Evolutionary conservation across 345 rosid species (phyloP).

Genomic region (Pistacia vera): DNA sequence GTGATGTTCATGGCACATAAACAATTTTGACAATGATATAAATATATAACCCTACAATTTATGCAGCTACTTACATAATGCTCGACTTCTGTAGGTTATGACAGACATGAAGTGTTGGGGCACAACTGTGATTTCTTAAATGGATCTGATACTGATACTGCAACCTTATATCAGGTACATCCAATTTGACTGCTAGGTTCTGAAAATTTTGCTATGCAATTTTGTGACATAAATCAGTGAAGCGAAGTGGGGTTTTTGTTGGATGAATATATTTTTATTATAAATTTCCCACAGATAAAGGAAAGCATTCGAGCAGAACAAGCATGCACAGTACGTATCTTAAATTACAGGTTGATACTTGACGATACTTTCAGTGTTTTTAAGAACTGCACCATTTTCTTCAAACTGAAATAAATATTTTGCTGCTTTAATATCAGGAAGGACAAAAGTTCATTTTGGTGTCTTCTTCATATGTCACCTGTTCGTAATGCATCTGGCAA

Average conservation of each 20-base stretch:
- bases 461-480: slow-evolving; percentile 89
- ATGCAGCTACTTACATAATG: slow-evolving; percentile 17
- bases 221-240: slow-evolving; percentile 1
- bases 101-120: slow-evolving; percentile 84
- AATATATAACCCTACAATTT: slow-evolving; percentile 3
- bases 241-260: slow-evolving; percentile 12
- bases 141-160: slow-evolving; percentile 73
- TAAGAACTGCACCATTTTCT: not conserved
- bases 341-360: slow-evolving; percentile 91
- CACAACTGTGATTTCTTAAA: slow-evolving; percentile 65
- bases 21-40: not conserved
- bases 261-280: slow-evolving; percentile 9
- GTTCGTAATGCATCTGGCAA: slow-evolving; percentile 94
- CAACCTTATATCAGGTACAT: slow-evolving; percentile 55
- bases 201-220: not conserved
- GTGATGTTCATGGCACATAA: not conserved
- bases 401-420: slow-evolving; percentile 11
- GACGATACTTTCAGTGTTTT: slow-evolving; percentile 25
- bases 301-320: slow-evolving; percentile 61
- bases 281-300: slow-evolving; percentile 54
- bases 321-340: slow-evolving; percentile 91
- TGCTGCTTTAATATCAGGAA: slow-evolving; percentile 54
- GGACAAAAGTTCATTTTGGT: slow-evolving; percentile 83
- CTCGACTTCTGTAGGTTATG: slow-evolving; percentile 56
- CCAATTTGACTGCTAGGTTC: not conserved